Base-by-base conservation (phyloP, 78 protist species). In the Creolimax fragrantissima region DNA sequence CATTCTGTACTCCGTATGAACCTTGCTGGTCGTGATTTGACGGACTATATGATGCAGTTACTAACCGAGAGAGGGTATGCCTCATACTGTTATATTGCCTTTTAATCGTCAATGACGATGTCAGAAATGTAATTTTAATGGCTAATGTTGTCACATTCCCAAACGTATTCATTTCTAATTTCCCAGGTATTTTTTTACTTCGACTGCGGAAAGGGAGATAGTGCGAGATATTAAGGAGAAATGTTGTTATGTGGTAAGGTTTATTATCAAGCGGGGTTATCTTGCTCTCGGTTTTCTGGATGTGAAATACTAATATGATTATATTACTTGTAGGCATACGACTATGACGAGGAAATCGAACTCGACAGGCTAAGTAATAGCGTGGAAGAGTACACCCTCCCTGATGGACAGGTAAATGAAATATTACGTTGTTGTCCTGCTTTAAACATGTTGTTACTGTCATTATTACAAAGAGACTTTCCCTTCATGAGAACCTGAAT, bases 161-260 rank as follows among this genome's bases (percentile, higher is more conserved):
- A n/a, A n/a, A n/a, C n/a, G n/a, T n/a, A n/a, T n/a, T n/a, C n/a
- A n/a, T n/a, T n/a, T n/a, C n/a, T n/a, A n/a, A n/a, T n/a, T n/a
- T n/a, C n/a, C 7, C 86, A 83, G 86, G 86, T 95, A 96, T 81
- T 86, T 95, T 43, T 92, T 96, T 91, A 67, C 92, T 89, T 95
- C 97, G 92, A 93, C 97, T 42, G 96, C 97, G 83, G 97, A 97
- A 92, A 43, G 95, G n/a, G 97, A 96, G 84, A 94, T 96, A 90
- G 98, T 96, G 41, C 81, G 97, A 4, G 97, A 95, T 92, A 95
- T 97, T 95, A 97, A 98, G 95, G 98, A 97, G 91, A 94, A 96
- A 89, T 93, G 94, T 3, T 37, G 94, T 74, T 95, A 94, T 39
- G 96, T 96, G n/a, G 92, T 94, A 47, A 88, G 90, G 7, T 32